Evolutionary conservation across 208 protist species (phyloP).

Genomic region (Acanthamoeba sp.): DNA sequence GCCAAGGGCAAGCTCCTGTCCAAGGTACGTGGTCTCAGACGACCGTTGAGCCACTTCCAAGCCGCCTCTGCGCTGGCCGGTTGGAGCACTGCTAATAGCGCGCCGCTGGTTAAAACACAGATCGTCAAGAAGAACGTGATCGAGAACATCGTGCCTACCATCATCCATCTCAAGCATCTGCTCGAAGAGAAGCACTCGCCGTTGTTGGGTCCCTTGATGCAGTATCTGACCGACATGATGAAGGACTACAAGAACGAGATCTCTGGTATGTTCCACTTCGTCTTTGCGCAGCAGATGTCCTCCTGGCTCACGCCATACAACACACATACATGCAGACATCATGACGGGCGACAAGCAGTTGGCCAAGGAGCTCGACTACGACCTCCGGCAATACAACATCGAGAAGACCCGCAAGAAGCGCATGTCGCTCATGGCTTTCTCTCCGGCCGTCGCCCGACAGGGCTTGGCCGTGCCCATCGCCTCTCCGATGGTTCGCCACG

Average conservation of each 20-base stretch:
- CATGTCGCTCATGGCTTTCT: constrained; percentile 15
- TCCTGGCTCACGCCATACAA: not conserved
- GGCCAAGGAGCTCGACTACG: constrained; percentile 87
- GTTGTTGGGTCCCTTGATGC: constrained; percentile 82
- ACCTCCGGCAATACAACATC: constrained; percentile 75
- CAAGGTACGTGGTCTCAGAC: constrained; percentile 59
- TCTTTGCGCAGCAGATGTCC: not conserved
- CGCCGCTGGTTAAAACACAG: too few relatives aligned
- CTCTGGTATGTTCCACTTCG: not conserved
- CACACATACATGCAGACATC: too few relatives aligned
- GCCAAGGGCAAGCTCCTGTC: constrained; percentile 70
- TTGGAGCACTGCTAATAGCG: too few relatives aligned
- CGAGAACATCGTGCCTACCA: constrained; percentile 86
- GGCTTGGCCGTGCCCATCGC: not conserved
- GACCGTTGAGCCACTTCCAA: too few relatives aligned
- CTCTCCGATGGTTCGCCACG: not conserved
- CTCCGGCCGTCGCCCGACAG: not conserved
- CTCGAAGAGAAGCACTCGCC: constrained; percentile 85
- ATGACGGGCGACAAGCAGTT: constrained; percentile 82
- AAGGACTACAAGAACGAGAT: constrained; percentile 87
- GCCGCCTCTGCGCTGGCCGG: too few relatives aligned
- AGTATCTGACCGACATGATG: constrained; percentile 80
- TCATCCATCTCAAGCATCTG: constrained; percentile 86
- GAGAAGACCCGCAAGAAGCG: constrained; percentile 41
- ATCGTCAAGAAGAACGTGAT: constrained; percentile 86